phyloP scores from a whole-genome alignment of 78 protist genomes.

The Bigelowiella natans region DNA sequence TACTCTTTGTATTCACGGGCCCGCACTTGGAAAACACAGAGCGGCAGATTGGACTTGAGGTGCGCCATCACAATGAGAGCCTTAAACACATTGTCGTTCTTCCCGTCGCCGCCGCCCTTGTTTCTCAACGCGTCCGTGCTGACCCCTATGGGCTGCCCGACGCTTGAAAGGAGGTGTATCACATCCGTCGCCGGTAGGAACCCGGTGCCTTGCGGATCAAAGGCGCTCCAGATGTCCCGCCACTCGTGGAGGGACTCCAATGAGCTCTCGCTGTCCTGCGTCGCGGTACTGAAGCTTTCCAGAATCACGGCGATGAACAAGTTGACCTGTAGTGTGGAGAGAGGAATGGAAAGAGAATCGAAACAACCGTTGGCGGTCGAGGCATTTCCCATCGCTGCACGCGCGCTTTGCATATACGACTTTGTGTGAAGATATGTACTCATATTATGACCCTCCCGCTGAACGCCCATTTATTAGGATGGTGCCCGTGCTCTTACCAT shows the following conservation, averaged over 20 bases:
- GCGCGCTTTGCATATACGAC: too few relatives aligned
- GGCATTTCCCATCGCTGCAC: too few relatives aligned
- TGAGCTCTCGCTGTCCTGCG: neutral
- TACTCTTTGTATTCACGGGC: too few relatives aligned
- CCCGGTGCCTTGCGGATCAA: neutral
- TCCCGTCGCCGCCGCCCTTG: neutral
- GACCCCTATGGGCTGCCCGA: neutral
- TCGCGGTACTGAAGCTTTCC: conserved; percentile 9
- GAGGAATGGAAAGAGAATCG: too few relatives aligned
- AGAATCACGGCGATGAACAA: conserved; percentile 25
- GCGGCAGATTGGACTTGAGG: neutral
- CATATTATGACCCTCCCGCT: too few relatives aligned
- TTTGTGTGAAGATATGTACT: too few relatives aligned
- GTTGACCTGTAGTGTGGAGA: too few relatives aligned
- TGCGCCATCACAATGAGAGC: neutral
- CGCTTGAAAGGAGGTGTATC: neutral
- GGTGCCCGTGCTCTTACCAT: too few relatives aligned
- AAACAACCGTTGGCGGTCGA: too few relatives aligned
- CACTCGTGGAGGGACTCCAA: neutral
- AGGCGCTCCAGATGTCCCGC: neutral
- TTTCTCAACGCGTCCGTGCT: neutral
- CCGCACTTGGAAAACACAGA: too few relatives aligned
- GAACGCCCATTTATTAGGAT: too few relatives aligned
- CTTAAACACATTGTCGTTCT: too few relatives aligned
- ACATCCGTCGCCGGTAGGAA: neutral